Evolutionary conservation across 2,329 filamentous ascomycete genomes (phyloP), one percentile per base, ranked within the genome.

Genomic region (Phoma sp.): DNA sequence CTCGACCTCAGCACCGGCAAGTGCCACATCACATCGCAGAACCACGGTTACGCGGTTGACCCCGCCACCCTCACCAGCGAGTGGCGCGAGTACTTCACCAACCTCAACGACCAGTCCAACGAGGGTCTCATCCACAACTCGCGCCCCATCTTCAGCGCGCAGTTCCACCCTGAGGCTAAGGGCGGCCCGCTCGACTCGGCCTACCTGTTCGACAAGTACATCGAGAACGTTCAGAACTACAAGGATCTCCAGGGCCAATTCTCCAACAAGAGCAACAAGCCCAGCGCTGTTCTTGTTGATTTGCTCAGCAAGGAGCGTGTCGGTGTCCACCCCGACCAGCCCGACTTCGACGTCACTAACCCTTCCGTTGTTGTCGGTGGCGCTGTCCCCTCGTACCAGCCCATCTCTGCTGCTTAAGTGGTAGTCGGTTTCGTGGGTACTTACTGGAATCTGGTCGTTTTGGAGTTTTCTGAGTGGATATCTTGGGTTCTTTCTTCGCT

Each of bases 121-220:
- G 95, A 99, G 82, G 93, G 90, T 56, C 91, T 99, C 86, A 92
- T 97, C 75, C 95, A 99, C 84, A 92, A 89, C 79, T 89, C 90
- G 54, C 90, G 93, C 32, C 95, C 95, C 59, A 99, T 99, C 75
- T 98, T 99, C 84, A 93, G 90, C 61, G 96, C 93, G 23, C 95
- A 99, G 78, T 99, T 99, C 87, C 95, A 99, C 75, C 95, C 95
- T 13, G 95, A 99, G 80, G 95, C 95, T 65, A 96, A 96, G 83
- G 95, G 95, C 57, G 95, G 95, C 49, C 95, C 95, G 49, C 89
- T 96, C 79, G 95, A 99, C 81, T 96, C 91, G 61, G 88, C 91
- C 2, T 98, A 96, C 79, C 84, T 99, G 56, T 99, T 99, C 71
- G 95, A 99, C 78, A 91, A 91, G 81, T 99, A 98, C 80, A 81